Conservation (phyloP, 306 rosid genomes). For the Prunus mira region DNA sequence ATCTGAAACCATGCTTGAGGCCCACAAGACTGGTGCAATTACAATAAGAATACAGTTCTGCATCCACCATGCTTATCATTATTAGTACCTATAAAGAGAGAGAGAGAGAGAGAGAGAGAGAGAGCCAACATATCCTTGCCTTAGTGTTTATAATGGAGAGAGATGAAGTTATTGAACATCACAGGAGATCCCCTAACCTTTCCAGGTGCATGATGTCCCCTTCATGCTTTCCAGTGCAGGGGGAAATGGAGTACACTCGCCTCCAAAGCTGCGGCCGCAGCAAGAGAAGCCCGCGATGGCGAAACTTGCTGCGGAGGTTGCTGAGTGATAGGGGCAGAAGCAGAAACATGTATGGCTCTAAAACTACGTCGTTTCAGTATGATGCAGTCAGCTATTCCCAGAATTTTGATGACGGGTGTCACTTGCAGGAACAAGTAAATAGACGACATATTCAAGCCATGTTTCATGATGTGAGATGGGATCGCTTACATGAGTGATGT, state of each 20-base stretch:
- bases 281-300: slow-evolving; percentile 42
- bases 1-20: slow-evolving; percentile 5
- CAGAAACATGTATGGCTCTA: slow-evolving; percentile 30
- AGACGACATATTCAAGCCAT: slow-evolving; percentile 24
- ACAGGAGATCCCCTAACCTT: slow-evolving; percentile 29
- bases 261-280: slow-evolving; percentile 24
- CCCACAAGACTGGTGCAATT: slow-evolving; percentile 6
- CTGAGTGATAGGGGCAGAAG: slow-evolving; percentile 42
- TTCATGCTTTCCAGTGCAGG: slow-evolving; percentile 45
- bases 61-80: not conserved
- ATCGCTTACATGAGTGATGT: not conserved
- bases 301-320: slow-evolving; percentile 49
- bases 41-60: not conserved
- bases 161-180: slow-evolving; percentile 19
- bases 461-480: slow-evolving; percentile 38
- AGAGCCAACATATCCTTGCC: not conserved
- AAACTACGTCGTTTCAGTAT: slow-evolving; percentile 61
- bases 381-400: slow-evolving; percentile 81
- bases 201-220: slow-evolving; percentile 45
- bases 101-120: not conserved
- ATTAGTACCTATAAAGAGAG: not conserved
- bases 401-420: slow-evolving; percentile 74
- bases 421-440: slow-evolving; percentile 34
- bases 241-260: slow-evolving; percentile 50
- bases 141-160: slow-evolving; percentile 35